Evolutionary conservation across 768 basidiomycete genomes (phyloP), one percentile per base, ranked within the genome.

Genomic region (Leccinum longicurvipes): DNA sequence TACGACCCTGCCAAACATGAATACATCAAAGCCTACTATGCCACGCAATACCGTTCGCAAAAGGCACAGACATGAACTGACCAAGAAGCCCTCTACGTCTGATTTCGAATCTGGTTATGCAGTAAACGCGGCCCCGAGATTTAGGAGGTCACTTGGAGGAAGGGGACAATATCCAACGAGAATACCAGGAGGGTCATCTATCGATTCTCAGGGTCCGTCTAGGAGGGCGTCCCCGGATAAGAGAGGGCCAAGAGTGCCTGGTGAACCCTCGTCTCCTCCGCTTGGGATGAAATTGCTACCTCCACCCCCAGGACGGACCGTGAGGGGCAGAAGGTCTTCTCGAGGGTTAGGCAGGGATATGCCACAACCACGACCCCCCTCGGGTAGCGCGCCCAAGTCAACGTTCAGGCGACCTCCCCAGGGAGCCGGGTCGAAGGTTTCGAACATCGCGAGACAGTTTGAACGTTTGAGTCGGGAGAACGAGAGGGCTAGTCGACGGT

Each of bases 81-180:
- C 73, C 14, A 80, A 76, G 65, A 84, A 83, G 59, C 72, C 82
- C 36, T 86, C 87, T 9, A 77, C 78, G 10, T 95, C 93, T 6
- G 94, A 96, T 67, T 92, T 92, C 52, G 94, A 96, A 72, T 84
- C 89, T 54, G 85, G 93, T 47, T 96, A 95, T 72, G 93, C 93
- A 4, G 90, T 87, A n/a, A 94, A 94, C 65, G 85, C 93, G 55
- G 93, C 91, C 1, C 87, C 92, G 2, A 79, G 82, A 60, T 86
- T 91, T 61, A 74, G 87, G 23, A 82, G 83, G 51, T 67, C 79
- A 5, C 54, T 76, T 8, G 71, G 74, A 36, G 50, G 60, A 68
- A 67, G 57, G 25, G 56, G 61, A 14, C 65, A 71, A 41, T 53
- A 85, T 34, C 81, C 86, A 42, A 77, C 82, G 9, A 86, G 75